Evolutionary conservation across 176 grass and related monocot genomes (phyloP).

Genomic region (Alopecurus myosuroides): DNA sequence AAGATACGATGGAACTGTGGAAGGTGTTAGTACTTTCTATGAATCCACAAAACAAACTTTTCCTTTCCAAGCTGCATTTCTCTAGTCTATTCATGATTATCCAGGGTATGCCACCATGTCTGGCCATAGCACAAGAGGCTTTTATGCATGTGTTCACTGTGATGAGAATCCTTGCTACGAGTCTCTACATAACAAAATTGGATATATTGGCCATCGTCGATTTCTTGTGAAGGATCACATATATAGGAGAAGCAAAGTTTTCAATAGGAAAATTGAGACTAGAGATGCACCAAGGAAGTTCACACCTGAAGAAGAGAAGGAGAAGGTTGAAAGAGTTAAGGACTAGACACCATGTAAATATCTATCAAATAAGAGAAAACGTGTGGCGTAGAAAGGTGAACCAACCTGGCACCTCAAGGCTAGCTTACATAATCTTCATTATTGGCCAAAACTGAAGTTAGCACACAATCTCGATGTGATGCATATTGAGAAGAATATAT

Average conservation of each 20-base stretch:
- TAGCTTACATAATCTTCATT: background rate
- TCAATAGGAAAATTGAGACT: background rate
- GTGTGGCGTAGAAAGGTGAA: background rate
- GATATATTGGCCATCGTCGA: background rate
- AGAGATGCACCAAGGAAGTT: background rate
- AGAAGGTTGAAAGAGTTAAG: background rate
- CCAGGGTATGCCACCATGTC: background rate
- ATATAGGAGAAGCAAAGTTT: background rate
- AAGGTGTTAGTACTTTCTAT: background rate
- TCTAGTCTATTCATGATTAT: background rate
- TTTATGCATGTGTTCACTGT: background rate
- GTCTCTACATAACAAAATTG: background rate
- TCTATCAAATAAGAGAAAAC: background rate
- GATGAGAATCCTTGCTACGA: background rate
- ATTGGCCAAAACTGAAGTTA: background rate
- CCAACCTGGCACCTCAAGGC: background rate
- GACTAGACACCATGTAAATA: background rate
- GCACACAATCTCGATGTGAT: slow-evolving; percentile 25
- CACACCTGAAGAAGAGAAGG: background rate
- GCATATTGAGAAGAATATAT: background rate
- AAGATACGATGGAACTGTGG: background rate
- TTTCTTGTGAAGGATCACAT: background rate
- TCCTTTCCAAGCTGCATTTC: background rate
- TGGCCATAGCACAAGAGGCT: background rate
- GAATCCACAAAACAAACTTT: background rate